Evolutionary conservation across 371 early-diverging fungal genomes (phyloP).

Genomic region (Rhizopus microsporus): DNA sequence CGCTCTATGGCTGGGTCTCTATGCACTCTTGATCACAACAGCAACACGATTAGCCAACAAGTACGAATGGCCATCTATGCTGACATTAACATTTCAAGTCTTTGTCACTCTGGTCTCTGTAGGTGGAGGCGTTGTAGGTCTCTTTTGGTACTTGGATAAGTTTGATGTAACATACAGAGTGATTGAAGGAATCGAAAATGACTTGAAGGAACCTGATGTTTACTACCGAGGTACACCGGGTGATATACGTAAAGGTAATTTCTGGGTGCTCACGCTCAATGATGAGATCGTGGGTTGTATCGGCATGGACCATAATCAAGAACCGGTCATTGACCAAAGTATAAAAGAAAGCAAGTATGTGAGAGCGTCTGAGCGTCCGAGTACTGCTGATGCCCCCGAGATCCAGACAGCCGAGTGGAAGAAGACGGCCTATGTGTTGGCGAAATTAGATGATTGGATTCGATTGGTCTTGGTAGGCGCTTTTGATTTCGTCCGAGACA

Average conservation of each 20-base stretch:
- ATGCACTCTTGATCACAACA: conserved; percentile 14
- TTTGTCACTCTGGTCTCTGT: conserved; percentile 28
- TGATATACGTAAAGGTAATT: conserved; percentile 32
- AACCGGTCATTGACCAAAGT: conserved; percentile 19
- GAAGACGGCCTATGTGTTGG: conserved; percentile 27
- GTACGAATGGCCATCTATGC: conserved; percentile 20
- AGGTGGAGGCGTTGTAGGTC: conserved; percentile 25
- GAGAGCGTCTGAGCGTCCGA: conserved; percentile 27
- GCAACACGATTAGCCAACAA: conserved; percentile 14
- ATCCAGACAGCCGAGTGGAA: conserved; percentile 39
- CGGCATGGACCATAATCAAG: conserved; percentile 39
- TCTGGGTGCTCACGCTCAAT: conserved; percentile 53
- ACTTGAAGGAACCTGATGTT: conserved; percentile 38
- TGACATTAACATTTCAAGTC: conserved; percentile 16
- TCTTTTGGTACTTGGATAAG: conserved; percentile 45
- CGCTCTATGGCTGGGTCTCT: conserved; percentile 24
- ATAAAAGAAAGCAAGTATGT: conserved; percentile 1
- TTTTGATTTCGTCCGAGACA: conserved; percentile 23
- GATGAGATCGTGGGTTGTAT: conserved; percentile 46
- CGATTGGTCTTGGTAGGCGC: conserved; percentile 25
- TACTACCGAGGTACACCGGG: conserved; percentile 40
- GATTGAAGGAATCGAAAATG: conserved; percentile 41
- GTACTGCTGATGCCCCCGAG: conserved; percentile 26
- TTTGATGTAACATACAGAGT: conserved; percentile 32
- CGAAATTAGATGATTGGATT: conserved; percentile 35